Base-by-base conservation (phyloP, 2,329 filamentous ascomycete species). In the Aphanocladium album region DNA sequence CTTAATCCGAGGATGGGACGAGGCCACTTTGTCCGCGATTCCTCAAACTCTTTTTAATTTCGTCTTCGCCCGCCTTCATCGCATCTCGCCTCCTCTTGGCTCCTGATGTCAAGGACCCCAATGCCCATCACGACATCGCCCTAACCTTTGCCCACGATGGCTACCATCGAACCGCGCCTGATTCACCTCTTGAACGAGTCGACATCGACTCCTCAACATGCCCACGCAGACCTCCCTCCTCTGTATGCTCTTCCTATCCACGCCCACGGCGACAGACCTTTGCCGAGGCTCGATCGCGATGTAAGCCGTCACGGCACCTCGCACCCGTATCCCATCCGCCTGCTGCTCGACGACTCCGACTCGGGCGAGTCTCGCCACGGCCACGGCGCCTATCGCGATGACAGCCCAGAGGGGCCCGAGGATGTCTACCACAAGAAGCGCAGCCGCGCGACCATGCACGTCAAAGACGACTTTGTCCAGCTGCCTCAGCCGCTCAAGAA, bases 141-240 rank as follows among this genome's bases (percentile, higher is more conserved):
- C 60, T 60, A 64, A 64, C 59, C 59, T 62, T 62, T 67, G 67
- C 66, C 69, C 78, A 83, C 73, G 74, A 85, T 85, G 83, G 83
- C 83, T 66, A 87, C 83, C 69, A 87, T 87, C 74, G 85, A 88
- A 79, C 85, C 85, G 70, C 83, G 84, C 70, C 78, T 88, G 66
- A 88, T 87, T 70, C 83, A 87, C 71, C 74, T 87, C 65, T 77
- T 87, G 68, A 87, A 87, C 72, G 81, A 84, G 68, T 79, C 78
- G 53, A 77, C 77, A 21, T 51, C 60, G 46, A 76, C 77, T 64
- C 78, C 80, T 50, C 77, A 77, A 65, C 74, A 76, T 67, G 76
- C 74, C 67, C 77, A 79, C 63, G 74, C 79, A 67, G 81, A 83
- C 62, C 78, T 85, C 2, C 83, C 84, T 41, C 79, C 83, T 53